phyloP scores from a whole-genome alignment of 176 grass and related monocot species.

The Chloris gayana region DNA sequence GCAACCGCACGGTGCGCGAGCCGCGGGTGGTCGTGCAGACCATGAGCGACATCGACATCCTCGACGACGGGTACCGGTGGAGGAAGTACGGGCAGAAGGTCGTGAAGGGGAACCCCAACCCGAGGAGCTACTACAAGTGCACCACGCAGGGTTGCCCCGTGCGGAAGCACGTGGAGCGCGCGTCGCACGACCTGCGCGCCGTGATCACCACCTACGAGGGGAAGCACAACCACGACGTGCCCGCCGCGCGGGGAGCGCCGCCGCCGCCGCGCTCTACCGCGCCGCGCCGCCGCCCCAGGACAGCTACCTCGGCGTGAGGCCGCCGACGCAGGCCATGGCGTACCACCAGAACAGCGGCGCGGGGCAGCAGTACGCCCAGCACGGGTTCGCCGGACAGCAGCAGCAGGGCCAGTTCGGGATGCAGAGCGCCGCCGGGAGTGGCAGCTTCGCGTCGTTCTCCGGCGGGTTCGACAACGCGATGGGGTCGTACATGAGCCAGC shows the following conservation, averaged over 20 bases:
- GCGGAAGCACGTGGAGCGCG: constrained; percentile 97
- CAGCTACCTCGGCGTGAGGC: constrained; percentile 22
- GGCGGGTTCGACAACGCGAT: constrained; percentile 52
- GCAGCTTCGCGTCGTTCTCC: constrained; percentile 38
- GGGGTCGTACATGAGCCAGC: constrained; percentile 65
- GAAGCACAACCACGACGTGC: constrained; percentile 97
- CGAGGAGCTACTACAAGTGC: constrained; percentile 99
- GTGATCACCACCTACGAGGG: constrained; percentile 99
- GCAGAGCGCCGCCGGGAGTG: constrained; percentile 26
- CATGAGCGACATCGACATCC: constrained; percentile 96
- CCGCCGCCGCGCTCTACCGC: constrained; percentile 63
- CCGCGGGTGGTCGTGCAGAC: constrained; percentile 93
- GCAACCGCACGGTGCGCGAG: constrained; percentile 79
- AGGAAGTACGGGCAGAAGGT: constrained; percentile 98
- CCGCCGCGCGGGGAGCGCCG: constrained; percentile 71
- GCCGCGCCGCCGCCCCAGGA: constrained; percentile 40
- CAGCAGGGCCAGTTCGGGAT: constrained; percentile 42
- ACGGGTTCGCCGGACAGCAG: constrained; percentile 45
- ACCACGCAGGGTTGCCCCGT: constrained; percentile 80
- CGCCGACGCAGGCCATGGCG: constrained; percentile 26
- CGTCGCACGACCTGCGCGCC: constrained; percentile 79
- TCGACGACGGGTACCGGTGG: constrained; percentile 95
- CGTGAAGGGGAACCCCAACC: constrained; percentile 96
- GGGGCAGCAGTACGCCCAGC: constrained; percentile 22
- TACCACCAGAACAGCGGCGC: constrained; percentile 35